These are phyloP conservation scores for Mycosphaerelloides madeirae DNA, from an alignment of 2,329 filamentous ascomycete genomes.

Conservation along the genomic window DNA sequence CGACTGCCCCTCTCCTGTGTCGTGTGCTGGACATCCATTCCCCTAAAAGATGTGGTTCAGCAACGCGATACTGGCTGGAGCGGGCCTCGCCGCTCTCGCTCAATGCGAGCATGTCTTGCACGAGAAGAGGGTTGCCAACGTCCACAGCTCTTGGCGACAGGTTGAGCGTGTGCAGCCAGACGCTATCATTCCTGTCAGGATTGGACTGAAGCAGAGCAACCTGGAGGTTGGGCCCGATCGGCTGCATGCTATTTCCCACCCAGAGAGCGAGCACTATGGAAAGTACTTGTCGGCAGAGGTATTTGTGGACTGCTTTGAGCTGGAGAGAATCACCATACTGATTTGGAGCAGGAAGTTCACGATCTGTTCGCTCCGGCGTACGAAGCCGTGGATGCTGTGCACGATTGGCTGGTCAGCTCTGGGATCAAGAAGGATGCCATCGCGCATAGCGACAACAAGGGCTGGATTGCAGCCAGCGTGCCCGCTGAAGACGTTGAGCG, in stretches of 20 bases:
- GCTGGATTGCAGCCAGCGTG: conserved; percentile 40
- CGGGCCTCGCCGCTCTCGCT: not conserved
- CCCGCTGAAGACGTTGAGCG: conserved; percentile 35
- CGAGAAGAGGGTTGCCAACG: conserved; percentile 8
- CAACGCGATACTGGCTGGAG: not conserved
- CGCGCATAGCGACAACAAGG: conserved; percentile 44
- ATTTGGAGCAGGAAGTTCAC: conserved; percentile 30
- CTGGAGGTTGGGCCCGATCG: conserved; percentile 21
- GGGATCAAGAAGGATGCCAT: conserved; percentile 50
- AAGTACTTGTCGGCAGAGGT: conserved; percentile 29
- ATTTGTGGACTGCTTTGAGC: no score
- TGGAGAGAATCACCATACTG: no score
- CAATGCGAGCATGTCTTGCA: conserved; percentile 15
- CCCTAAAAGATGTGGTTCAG: not conserved
- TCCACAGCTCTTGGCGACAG: conserved; percentile 29
- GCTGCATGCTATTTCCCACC: conserved; percentile 33
- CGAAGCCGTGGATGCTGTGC: conserved; percentile 40
- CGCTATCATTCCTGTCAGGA: conserved; percentile 28
- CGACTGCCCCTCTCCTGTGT: no score
- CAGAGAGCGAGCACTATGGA: conserved; percentile 31
- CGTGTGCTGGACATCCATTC: not conserved
- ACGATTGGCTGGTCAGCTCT: conserved; percentile 50
- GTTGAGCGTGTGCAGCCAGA: conserved; percentile 32
- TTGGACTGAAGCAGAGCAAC: conserved; percentile 22
- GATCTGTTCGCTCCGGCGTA: conserved; percentile 38